Base-by-base conservation (phyloP, 768 basidiomycete genomes). In the Daedalea quercina region DNA sequence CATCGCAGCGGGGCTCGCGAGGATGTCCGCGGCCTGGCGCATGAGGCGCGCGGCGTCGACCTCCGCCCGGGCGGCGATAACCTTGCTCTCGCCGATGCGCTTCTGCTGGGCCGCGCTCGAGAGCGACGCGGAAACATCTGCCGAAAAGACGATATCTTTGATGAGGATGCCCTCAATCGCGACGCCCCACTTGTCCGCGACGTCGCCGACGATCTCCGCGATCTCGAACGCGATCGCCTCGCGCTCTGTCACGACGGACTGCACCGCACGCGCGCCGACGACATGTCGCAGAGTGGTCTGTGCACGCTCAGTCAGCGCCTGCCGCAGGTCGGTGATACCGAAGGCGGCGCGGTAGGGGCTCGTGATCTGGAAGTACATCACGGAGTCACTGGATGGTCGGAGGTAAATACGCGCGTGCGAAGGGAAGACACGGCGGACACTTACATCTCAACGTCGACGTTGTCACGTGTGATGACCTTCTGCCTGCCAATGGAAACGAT, bases 271-370 rank as follows among this genome's bases (percentile, higher is more conserved):
- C 2, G 92, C 90, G 57, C 95, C 95, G 31, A 96, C 93, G 66
- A 98, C 94, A 63, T 97, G 93, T n/a, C 95, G 84, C 20, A 98
- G 78, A 15, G 95, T 99, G 2, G 95, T 97, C 73, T 96, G 90
- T 0, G 89, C 85, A 58, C 90, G 84, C 68, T 91, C 90, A 45
- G 84, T 72, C 56, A 92, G 82, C 0, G 90, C 91, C 59, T 86
- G 81, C 49, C 87, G 89, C 24, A 99, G 81, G 67, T 97, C 91
- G 52, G 74, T 77, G 72, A 99, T 94, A 35, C 92, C 93, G 67
- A 93, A 98, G 2, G 92, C 91, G 2, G 95, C 91, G 47, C 92
- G 87, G 73, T 96, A 95, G 0, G 93, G 93, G 69, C 80, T 90
- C 63, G 76, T 78, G 63, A 91, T 89, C 67, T 92, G 89, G 82